Conservation (phyloP, 257 asterid genomes). For the Solanum chilense region DNA sequence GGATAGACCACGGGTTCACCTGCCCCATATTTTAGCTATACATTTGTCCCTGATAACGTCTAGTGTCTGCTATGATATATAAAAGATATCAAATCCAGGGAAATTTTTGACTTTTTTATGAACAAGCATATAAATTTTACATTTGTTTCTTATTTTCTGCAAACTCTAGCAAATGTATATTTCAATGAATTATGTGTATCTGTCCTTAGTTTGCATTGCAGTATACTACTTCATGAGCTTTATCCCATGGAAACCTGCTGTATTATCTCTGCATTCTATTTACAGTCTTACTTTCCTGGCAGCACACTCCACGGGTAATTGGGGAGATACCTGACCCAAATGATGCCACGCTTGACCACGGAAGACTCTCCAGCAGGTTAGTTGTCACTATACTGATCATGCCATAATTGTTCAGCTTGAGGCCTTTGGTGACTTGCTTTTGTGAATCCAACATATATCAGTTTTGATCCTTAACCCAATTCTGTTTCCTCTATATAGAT, state of each 20-base stretch:
- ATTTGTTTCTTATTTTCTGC: neutral
- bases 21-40: neutral
- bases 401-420: neutral
- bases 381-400: neutral
- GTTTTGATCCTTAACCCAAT: neutral
- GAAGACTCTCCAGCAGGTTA: conserved; percentile 74
- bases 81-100: neutral
- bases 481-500: neutral
- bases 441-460: neutral
- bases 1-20: neutral
- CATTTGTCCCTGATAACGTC: neutral
- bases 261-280: neutral
- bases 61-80: neutral
- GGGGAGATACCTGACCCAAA: conserved; percentile 68
- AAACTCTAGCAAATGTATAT: neutral
- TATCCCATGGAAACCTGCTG: neutral
- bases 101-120: neutral
- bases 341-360: conserved; percentile 85
- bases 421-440: neutral
- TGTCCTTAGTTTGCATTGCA: neutral
- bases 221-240: neutral
- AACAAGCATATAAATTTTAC: neutral
- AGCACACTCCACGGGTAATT: conserved; percentile 91
- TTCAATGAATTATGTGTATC: neutral
- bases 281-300: conserved; percentile 28